Conservation (phyloP, 2,329 filamentous ascomycete genomes). For the Colletotrichum sp. region DNA sequence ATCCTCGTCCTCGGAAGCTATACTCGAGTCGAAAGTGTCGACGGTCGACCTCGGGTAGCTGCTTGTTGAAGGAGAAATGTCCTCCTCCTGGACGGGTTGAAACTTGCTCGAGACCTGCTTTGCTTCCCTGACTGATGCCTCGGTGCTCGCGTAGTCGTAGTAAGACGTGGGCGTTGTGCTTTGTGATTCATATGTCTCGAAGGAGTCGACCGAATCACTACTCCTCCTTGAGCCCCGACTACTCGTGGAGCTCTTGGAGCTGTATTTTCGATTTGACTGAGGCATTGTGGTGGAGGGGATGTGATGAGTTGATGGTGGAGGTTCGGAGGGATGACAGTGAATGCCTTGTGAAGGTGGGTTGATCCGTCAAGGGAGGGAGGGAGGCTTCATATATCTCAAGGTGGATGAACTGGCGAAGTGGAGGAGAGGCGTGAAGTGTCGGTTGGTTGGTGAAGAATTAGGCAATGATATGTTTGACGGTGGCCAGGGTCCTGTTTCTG, state of each 20-base stretch:
- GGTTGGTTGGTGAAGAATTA: conserved; percentile 11
- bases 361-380: not conserved
- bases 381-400: conserved; percentile 15
- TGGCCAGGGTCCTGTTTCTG: conserved; percentile 1
- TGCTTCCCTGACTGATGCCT: conserved; percentile 39
- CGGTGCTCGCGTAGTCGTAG: conserved; percentile 45
- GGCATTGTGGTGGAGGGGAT: conserved; percentile 26
- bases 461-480: conserved; percentile 14
- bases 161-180: conserved; percentile 54
- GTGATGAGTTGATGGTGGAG: not conserved
- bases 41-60: conserved; percentile 64
- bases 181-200: conserved; percentile 50
- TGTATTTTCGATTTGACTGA: conserved; percentile 39
- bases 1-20: conserved; percentile 66
- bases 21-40: conserved; percentile 81
- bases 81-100: conserved; percentile 27
- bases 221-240: conserved; percentile 46
- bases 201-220: conserved; percentile 43
- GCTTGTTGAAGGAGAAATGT: conserved; percentile 45
- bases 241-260: conserved; percentile 41
- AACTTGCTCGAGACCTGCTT: conserved; percentile 18
- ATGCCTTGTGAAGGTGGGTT: not conserved
- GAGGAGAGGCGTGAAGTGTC: not conserved
- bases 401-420: not conserved
- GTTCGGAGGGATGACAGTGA: not conserved